phyloP scores from a whole-genome alignment of 768 basidiomycete genomes.

The Trametes meyenii region DNA sequence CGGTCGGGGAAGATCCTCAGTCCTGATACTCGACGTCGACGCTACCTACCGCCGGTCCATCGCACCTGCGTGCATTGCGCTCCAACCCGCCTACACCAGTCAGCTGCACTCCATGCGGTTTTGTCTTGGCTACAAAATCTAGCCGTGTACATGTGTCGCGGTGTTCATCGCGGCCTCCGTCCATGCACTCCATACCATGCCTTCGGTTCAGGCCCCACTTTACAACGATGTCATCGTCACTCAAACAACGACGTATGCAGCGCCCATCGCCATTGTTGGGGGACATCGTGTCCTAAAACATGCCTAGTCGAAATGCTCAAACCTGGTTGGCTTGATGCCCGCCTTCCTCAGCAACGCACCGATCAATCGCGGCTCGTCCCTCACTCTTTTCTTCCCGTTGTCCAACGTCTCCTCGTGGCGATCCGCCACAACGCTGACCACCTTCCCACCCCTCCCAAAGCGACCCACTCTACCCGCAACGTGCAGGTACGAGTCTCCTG shows the following conservation, averaged over 20 bases:
- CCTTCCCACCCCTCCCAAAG: conserved; percentile 66
- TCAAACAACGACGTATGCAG: conserved; percentile 3
- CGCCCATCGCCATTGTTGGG: not conserved
- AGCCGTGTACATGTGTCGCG: not conserved
- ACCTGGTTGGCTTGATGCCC: conserved; percentile 46
- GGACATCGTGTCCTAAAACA: not conserved
- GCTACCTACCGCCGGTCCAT: not conserved
- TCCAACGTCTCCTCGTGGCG: conserved; percentile 33
- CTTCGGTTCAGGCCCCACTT: not conserved
- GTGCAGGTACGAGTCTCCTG: conserved; percentile 67
- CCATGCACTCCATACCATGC: conserved; percentile 3
- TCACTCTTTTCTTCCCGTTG: conserved; percentile 31
- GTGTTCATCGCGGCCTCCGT: not conserved
- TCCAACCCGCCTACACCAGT: no score
- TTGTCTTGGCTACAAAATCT: not conserved
- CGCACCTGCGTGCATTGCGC: not conserved
- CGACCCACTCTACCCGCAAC: conserved; percentile 77
- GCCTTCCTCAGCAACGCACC: conserved; percentile 47
- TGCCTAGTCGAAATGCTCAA: conserved; percentile 53
- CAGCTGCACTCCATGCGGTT: not conserved
- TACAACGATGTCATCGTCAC: not conserved
- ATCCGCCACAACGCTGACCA: conserved; percentile 60
- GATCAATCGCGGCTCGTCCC: conserved; percentile 45
- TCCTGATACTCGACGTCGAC: not conserved
- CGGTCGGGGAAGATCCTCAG: not conserved